Base-by-base conservation (phyloP, 83 land plant genomes). In the Picea abies region DNA sequence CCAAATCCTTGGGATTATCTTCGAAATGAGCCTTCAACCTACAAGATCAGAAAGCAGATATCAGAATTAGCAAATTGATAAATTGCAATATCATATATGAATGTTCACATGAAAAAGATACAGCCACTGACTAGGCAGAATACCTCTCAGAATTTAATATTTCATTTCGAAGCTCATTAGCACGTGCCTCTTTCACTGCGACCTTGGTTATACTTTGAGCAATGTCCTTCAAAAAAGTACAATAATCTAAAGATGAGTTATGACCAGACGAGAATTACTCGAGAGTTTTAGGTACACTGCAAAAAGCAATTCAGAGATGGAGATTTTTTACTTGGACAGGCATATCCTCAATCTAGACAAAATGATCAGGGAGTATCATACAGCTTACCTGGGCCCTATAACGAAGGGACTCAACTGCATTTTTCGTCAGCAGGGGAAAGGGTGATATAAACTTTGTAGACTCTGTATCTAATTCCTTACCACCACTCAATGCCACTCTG, bases 1-100 rank as follows among this genome's bases (percentile, higher is more conserved):
- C 96, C 81, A 94, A 84, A 81, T 97, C 98, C 66, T 81, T 87
- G 23, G 98, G 99, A 87, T 97, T 94, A 63, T 88, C 91, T 83
- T 97, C 91, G 70, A 97, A 97, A 77, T 97, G 99, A 44, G 98
- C 93, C 81, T 95, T 95, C 86, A 97, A 88, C 86, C 96, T 93
- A 84, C 32, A 82, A 32, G 65, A 23, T 76, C 62, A 39, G 80
- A 16, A 63, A 79, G 29, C 25, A 64, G 26, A 83, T 60, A 3
- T 32, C 61, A 58, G 32, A 72, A 62, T 60, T 9, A 49, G 11
- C 29, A 79, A 80, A 56, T 11, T 37, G 15, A 80, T 26, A 37
- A 84, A 79, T 20, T 8, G 44, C 63, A 60, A 32, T 17, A 49
- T 7, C 56, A 63, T 20, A 68, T 67, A 10, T 44, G 49, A 37